Base-by-base conservation (phyloP, 176 grass and related monocot species). In the Avena sativa region DNA sequence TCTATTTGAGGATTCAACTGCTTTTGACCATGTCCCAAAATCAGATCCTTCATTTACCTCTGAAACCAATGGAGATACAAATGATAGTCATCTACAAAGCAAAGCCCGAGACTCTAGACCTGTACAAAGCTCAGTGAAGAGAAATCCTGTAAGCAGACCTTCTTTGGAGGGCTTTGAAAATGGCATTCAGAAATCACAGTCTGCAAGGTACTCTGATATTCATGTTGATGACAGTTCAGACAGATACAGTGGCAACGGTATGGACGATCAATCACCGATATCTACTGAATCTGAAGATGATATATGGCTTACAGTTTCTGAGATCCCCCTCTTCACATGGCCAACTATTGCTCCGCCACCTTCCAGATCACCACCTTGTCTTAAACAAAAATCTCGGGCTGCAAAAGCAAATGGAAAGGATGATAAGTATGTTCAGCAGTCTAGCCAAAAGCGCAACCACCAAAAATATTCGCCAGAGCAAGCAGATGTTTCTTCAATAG, bases 281-380 rank as follows among this genome's bases (percentile, higher is more conserved):
- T 90, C 89, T 84, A 87, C 80, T 85, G 94, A 91, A 82, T 93
- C 90, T 12, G 84, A 84, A 86, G 94, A 93, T 69, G 97, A 94
- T 76, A 52, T 96, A 91, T 99, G 97, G 97, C 87, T 99, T 86
- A 93, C 94, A 88, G 89, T 99, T 96, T 91, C 85, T 84, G 97
- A 99, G 89, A 96, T 99, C 87, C 94, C 94, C 32, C 94, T 99
- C 64, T 94, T 93, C 80, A 99, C 97, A 51, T 85, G 57, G 61
- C 94, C 94, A 80, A 96, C 94, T 76, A 96, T 32, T 91, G 94
- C 94, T 81, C 90, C 92, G 23, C 92, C 97, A 60, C 97, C 97
- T 85, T 96, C 92, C 23, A 92, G 94, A 80, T 85, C 85, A 40
- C 92, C 96, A 25, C 96, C 96, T 44, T 79, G 81, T 79, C 93